Base-by-base conservation (phyloP, 805 yeast genomes). In the Cyberlindnera xishuangbannaensis region DNA sequence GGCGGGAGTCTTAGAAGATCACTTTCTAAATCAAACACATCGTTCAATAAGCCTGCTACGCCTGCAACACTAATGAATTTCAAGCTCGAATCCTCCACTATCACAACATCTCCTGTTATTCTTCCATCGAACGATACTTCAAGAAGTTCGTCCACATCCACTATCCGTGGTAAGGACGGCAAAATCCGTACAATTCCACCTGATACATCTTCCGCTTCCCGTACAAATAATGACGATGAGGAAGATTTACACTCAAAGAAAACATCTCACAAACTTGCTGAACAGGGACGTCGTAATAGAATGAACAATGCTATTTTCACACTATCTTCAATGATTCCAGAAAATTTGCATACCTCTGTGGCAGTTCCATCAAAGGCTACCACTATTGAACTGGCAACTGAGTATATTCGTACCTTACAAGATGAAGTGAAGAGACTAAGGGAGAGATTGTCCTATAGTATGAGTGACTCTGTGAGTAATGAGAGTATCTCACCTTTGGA, bases 211-310 rank as follows among this genome's bases (percentile, higher is more conserved):
- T 30, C 41, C n/a, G 33, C 31, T 4, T 25, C 38, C n/a, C 27
- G 37, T 15, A 19, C 39, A 10, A 31, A 25, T 22, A 28, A 39
- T 6, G 44, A 39, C 12, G 41, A 40, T n/a, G 51, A 36, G 15
- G 35, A 18, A 20, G 36, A 39, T 9, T 39, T 38, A 13, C 39
- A 33, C 26, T 15, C 45, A 21, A 55, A 57, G 36, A 62, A 61
- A 28, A 58, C 61, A 18, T 57, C 63, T 1, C 98, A 90, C 58
- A 88, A 90, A 55, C 69, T 85, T 12, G 97, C 98, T 1, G 98
- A 90, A 59, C 97, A 92, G 58, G 97, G 95, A 12, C 70, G 98
- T 33, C 72, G 98, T 47, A 88, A 90, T 56, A 68, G 98, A 42
- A 82, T 90, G 79, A 92, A 92, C 56, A 62, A 67, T 36, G 97